Evolutionary conservation across 2,329 filamentous ascomycete genomes (phyloP), one percentile per base, ranked within the genome.

Genomic region (Colletotrichum musae): DNA sequence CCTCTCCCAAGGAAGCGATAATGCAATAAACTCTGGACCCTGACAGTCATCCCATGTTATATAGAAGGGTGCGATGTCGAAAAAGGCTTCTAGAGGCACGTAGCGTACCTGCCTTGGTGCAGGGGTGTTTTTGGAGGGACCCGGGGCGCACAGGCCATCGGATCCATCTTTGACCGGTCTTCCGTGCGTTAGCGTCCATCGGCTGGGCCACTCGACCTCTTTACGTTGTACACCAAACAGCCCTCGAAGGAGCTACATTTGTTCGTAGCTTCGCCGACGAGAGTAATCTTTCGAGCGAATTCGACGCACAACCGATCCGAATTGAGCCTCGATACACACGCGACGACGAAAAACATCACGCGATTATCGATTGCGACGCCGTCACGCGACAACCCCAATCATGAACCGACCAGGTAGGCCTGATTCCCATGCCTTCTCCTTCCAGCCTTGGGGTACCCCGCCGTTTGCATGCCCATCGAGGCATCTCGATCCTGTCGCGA

Each of bases 321-420:
- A 66, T 57, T 66, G 62, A 66, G 45, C 56, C 56, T 21, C 65
- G 59, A 69, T 24, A n/a, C 39, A n/a, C 36, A 28, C 18, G 26
- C 60, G 36, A 71, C 72, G 67, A 72, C 58, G 58, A 63, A 21
- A 39, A 18, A 52, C 56, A 48, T 72, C 71, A 74, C 63, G 61
- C 58, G 51, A 69, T 51, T 45, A 57, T 50, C 56, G 43, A 51
- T 65, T 56, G 54, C 65, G 28, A 70, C 56, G 13, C 51, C 43
- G 48, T 53, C 58, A 56, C 41, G n/a, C 43, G 43, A 64, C 54
- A 18, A 72, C 36, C 47, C 73, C 71, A 80, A 84, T 79, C 77
- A 89, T 89, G 87, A 89, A 89, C 80, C 84, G 87, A 83, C 84
- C 86, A 88, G 87, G 87, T 89, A 89, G 79, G 83, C 60, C 50